Evolutionary conservation across 495 filamentous ascomycete genomes (phyloP), one percentile per base, ranked within the genome.

Genomic region (Penicillium turbatum): DNA sequence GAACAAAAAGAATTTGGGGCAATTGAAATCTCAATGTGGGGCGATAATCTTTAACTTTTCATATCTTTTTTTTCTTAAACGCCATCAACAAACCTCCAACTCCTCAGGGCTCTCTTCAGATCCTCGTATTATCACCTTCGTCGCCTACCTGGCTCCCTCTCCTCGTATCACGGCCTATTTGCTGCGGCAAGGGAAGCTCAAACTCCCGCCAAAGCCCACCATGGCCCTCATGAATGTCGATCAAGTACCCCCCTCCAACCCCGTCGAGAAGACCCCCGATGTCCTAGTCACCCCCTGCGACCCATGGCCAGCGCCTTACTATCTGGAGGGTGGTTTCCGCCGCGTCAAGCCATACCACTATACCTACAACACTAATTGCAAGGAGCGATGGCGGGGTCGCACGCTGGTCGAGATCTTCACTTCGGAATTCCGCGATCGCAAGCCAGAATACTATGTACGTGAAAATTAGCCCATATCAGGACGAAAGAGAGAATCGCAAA

Each of bases 331-430:
- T 59, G 89, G 87, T 9, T 69, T 96, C 35, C 83, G 92, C 32
- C 83, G 89, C 30, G 88, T 96, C 12, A 74, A 77, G n/a, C 92
- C 92, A 5, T 97, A 97, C 63, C 80, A 93, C 64, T 97, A 81
- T 64, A 96, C 93, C 2, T 97, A 96, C 70, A 96, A 96, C 61
- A 96, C 91, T 2, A 88, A 85, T 67, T 92, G 86, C 72, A 97
- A 95, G 64, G 81, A 93, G 72, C 80, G 90, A 68, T 96, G 90
- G 91, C 79, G 89, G 48, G 88, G 84, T 49, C 76, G 86, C 26
- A 71, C 77, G 37, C 65, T 95, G 24, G 72, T 95, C 42, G 88
- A 96, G 29, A 85, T 96, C 40, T 96, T 95, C 66, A 72, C 78
- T 21, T 81, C 80, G 56, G 92, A 96, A 68, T 96, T 97, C 21